Evolutionary conservation across 169 alveolate species (phyloP).

Genomic region (Cardiosporidium cionae): DNA sequence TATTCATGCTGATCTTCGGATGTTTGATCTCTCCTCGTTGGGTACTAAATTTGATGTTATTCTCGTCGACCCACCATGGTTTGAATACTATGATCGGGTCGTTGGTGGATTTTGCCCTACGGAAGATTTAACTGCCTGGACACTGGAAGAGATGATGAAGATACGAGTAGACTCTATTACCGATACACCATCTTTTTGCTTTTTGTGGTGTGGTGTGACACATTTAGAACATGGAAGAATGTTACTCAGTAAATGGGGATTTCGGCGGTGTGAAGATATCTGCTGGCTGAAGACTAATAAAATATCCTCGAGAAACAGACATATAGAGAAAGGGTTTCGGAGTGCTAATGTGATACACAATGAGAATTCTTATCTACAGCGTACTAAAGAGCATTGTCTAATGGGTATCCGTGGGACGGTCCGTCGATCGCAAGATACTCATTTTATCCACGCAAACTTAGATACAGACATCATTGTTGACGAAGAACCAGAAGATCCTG

Average conservation of each 20-base stretch:
- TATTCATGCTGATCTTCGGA: conserved; percentile 34
- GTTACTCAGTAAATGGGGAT: conserved; percentile 66
- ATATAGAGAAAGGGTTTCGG: conserved; percentile 27
- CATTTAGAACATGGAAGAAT: conserved; percentile 66
- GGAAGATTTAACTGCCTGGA: conserved; percentile 56
- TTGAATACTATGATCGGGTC: conserved; percentile 59
- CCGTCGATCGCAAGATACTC: conserved; percentile 60
- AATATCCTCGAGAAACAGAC: conserved; percentile 41
- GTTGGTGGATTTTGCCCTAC: conserved; percentile 37
- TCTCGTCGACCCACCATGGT: conserved; percentile 85
- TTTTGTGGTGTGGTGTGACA: conserved; percentile 80
- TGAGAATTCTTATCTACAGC: conserved; percentile 45
- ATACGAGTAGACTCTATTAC: conserved; percentile 70
- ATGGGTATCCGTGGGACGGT: conserved; percentile 88
- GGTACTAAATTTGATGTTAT: conserved; percentile 79
- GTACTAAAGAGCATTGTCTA: conserved; percentile 85
- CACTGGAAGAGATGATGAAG: conserved; percentile 39
- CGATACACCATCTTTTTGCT: conserved; percentile 75
- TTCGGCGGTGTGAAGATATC: conserved; percentile 85
- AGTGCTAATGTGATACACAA: not conserved
- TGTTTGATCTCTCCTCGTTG: conserved; percentile 2
- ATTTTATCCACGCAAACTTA: conserved; percentile 85
- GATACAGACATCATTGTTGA: conserved; percentile 87
- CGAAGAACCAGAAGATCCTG: conserved; percentile 70
- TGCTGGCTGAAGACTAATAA: conserved; percentile 85